Percentiles rank a stretch among this genome's conserved stretches.
Evolutionary conservation across 2,329 filamentous ascomycete genomes (phyloP).

Genomic region (Neonectria faginata): DNA sequence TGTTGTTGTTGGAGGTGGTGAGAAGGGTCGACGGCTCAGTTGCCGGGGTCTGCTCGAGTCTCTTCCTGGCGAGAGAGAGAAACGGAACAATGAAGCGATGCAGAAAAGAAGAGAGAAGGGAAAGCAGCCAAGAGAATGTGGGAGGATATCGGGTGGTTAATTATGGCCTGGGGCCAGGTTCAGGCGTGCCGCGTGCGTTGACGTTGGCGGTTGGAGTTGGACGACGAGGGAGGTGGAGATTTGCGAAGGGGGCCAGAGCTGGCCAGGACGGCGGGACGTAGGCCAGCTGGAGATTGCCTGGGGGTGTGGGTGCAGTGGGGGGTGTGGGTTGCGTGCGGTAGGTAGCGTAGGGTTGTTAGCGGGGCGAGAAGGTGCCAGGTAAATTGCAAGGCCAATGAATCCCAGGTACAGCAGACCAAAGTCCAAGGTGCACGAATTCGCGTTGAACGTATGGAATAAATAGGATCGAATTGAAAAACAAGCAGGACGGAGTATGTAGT

Average conservation of each 20-base stretch:
- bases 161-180: conserved; percentile 10
- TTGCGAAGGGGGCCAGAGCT: conserved; percentile 11
- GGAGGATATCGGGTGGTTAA: conserved; percentile 21
- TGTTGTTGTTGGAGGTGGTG: conserved; percentile 17
- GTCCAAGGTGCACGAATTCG: background rate
- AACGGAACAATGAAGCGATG: background rate
- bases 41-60: conserved; percentile 2
- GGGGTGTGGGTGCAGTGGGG: conserved; percentile 10
- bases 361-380: conserved; percentile 36
- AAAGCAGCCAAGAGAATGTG: conserved; percentile 4
- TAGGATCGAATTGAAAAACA: background rate
- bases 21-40: background rate
- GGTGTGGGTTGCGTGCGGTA: background rate
- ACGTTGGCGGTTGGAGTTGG: conserved; percentile 24
- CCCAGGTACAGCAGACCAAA: background rate
- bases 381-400: conserved; percentile 36
- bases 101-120: background rate
- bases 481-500: too few relatives aligned
- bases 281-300: conserved; percentile 27
- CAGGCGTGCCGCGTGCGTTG: conserved; percentile 4
- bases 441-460: background rate
- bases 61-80: conserved; percentile 7
- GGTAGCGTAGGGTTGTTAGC: conserved; percentile 14
- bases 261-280: conserved; percentile 11
- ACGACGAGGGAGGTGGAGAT: conserved; percentile 16